Evolutionary conservation across 2,329 filamentous ascomycete species (phyloP).

Genomic region (Microdochium paspali): DNA sequence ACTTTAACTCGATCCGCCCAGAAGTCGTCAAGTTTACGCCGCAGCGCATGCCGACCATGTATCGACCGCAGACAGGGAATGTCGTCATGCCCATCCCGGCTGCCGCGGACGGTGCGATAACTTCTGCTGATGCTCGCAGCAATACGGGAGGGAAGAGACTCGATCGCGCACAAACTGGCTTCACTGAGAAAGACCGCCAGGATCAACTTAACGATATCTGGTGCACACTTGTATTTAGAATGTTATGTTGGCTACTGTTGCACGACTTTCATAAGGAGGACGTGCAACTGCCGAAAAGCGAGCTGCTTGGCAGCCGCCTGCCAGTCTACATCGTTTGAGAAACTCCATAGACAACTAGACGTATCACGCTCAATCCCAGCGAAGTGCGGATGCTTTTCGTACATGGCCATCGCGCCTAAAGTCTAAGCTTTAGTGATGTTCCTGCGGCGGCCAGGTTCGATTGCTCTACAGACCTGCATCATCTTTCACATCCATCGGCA

Average conservation of each 20-base stretch:
- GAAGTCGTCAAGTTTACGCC: slow-evolving; percentile 25
- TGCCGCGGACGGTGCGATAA: neutral
- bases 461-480: too few relatives aligned
- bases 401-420: too few relatives aligned
- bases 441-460: too few relatives aligned
- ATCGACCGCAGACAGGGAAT: neutral
- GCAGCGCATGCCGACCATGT: neutral
- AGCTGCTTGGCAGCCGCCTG: slow-evolving; percentile 43
- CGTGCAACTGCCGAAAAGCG: slow-evolving; percentile 40
- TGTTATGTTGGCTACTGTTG: slow-evolving; percentile 49
- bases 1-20: slow-evolving; percentile 34
- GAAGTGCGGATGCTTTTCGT: too few relatives aligned
- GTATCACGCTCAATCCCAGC: too few relatives aligned
- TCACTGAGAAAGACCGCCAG: slow-evolving; percentile 4
- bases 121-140: slow-evolving; percentile 1
- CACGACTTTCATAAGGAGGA: slow-evolving; percentile 49
- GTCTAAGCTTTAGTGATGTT: too few relatives aligned
- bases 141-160: slow-evolving; percentile 1
- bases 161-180: slow-evolving; percentile 11
- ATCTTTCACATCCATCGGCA: too few relatives aligned
- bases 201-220: slow-evolving; percentile 31
- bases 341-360: neutral
- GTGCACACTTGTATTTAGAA: slow-evolving; percentile 45
- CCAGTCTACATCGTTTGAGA: slow-evolving; percentile 43
- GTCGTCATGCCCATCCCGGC: neutral